Evolutionary conservation across 176 grass and related monocot genomes (phyloP), one percentile per base, ranked within the genome.

Genomic region (Saccharum spontaneum): DNA sequence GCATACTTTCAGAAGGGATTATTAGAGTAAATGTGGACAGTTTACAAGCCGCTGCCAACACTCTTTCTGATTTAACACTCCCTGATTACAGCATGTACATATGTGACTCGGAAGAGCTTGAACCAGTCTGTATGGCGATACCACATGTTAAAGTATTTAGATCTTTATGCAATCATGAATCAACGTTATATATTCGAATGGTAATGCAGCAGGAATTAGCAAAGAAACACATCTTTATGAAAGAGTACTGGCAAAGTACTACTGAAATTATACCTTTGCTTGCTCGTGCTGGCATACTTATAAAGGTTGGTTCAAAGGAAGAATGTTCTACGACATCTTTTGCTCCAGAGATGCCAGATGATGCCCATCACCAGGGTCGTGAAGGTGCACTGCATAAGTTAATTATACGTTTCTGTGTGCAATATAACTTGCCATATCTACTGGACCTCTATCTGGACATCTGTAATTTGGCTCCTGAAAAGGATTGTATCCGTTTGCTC

Each of bases 381-480:
- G 77, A 78, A 78, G 79, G 87, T 43, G 87, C 89, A 59, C 78
- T 94, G 39, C 85, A 95, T 89, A 92, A 95, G 82, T 79, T 98
- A 80, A 55, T 98, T 69, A 77, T 95, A 73, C 31, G 79, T 83
- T 91, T 93, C 77, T 98, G 93, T 87, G 88, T 92, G 71, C 79
- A 87, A 85, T 85, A 95, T 90, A 84, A 95, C 82, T 92, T 87
- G 75, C 91, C 93, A 1, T 86, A 90, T 80, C 87, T 98, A 60
- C 78, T 98, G 75, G 96, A 95, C 78, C 76, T 94, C 80, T 98
- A 98, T 86, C 86, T 95, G 73, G 96, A 98, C 73, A 87, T 90
- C 79, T 87, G 91, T 88, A 88, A 94, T 86, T 88, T 95, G 79
- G 69, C 73, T 75, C 79, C 83, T 45, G 91, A 92, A 83, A 81